These are phyloP conservation scores for Pseudocercospora cruenta DNA, from an alignment of 2,329 filamentous ascomycete genomes.

Conservation along the genomic window DNA sequence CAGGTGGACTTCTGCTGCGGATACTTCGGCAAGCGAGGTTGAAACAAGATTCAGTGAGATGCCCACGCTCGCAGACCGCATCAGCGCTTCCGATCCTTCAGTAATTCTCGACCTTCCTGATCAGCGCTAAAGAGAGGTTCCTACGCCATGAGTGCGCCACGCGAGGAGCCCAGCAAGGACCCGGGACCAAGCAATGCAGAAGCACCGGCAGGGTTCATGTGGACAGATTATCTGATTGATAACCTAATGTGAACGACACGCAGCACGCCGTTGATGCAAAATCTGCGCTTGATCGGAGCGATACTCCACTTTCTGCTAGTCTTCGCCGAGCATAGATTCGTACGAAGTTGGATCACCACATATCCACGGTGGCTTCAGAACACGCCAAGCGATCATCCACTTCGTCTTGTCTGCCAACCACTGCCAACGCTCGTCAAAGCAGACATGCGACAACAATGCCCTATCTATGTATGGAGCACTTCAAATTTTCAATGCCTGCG, in stretches of 20 bases:
- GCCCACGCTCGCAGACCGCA: too few species aligned
- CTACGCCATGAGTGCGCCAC: background rate
- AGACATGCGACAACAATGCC: too few species aligned
- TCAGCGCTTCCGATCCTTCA: background rate
- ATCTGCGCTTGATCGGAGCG: background rate
- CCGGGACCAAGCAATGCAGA: background rate
- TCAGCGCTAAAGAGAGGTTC: background rate
- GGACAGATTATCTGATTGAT: conserved; percentile 17
- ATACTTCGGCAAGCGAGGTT: too few species aligned
- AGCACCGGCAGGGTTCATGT: conserved; percentile 1
- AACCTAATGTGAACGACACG: conserved; percentile 13
- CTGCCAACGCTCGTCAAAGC: too few species aligned
- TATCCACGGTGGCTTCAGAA: background rate
- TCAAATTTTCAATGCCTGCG: too few species aligned
- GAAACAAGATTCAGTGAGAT: too few species aligned
- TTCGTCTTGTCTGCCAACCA: too few species aligned
- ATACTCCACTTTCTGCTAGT: conserved; percentile 9
- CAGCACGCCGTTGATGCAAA: conserved; percentile 2
- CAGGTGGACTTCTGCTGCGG: too few species aligned
- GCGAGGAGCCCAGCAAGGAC: background rate
- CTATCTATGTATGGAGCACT: too few species aligned
- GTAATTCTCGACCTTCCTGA: background rate
- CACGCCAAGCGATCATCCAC: background rate
- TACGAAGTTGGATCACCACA: background rate
- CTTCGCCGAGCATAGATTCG: background rate